Conservation (phyloP, 768 basidiomycete genomes). For the Leccinum sublutescens region DNA sequence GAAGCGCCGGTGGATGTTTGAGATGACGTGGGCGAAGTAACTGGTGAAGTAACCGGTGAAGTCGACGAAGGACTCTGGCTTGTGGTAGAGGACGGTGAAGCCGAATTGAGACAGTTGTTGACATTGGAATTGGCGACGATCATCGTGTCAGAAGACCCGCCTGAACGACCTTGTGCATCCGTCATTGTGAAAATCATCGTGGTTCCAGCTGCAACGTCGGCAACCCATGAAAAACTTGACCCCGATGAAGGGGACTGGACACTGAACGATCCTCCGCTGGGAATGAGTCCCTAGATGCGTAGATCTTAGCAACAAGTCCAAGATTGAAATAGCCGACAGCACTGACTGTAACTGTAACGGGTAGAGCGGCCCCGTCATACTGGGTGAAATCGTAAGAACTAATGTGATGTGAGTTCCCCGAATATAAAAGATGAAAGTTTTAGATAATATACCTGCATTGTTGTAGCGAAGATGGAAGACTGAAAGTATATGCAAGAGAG, state of each 20-base stretch:
- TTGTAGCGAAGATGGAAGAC: constrained; percentile 49
- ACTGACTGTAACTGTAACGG: constrained; percentile 54
- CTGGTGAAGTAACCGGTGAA: constrained; percentile 7
- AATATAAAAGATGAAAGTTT: background rate
- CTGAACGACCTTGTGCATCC: constrained; percentile 48
- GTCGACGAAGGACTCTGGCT: constrained; percentile 25
- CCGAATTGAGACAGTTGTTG: constrained; percentile 47
- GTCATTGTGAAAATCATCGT: constrained; percentile 56
- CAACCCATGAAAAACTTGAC: constrained; percentile 50
- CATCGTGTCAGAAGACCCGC: constrained; percentile 58
- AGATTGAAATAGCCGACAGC: background rate
- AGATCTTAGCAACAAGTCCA: background rate
- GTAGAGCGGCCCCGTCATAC: constrained; percentile 47
- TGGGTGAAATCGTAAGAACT: constrained; percentile 49
- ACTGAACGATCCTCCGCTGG: constrained; percentile 52
- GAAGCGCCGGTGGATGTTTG: constrained; percentile 31
- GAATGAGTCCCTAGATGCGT: constrained; percentile 53
- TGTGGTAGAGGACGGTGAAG: constrained; percentile 55
- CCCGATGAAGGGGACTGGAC: constrained; percentile 40
- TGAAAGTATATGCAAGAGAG: constrained; percentile 44
- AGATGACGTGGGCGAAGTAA: constrained; percentile 20
- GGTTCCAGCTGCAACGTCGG: constrained; percentile 57
- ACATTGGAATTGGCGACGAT: constrained; percentile 48
- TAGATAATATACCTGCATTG: constrained; percentile 55
- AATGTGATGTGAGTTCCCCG: constrained; percentile 4